These are phyloP conservation scores for Solanum sitiens DNA, from an alignment of 257 asterid genomes.

Conservation along the genomic window DNA sequence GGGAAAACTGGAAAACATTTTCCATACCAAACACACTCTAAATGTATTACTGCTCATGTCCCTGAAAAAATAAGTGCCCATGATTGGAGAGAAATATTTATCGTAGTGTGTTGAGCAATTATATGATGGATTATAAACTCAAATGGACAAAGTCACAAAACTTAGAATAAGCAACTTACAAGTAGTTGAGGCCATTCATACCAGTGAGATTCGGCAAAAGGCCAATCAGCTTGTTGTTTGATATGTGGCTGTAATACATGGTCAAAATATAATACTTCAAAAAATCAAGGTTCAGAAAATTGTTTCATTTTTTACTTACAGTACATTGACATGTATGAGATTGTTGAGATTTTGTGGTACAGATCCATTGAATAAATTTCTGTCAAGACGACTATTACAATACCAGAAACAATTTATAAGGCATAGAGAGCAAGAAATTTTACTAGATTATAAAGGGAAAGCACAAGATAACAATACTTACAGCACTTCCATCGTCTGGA, in stretches of 20 bases:
- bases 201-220: constrained; percentile 62
- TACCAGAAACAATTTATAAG: neutral
- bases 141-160: neutral
- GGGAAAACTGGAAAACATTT: too few species aligned
- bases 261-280: neutral
- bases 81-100: neutral
- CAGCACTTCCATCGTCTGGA: constrained; percentile 50
- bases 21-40: too few species aligned
- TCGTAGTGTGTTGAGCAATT: neutral
- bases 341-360: constrained; percentile 56
- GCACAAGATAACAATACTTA: constrained; percentile 39
- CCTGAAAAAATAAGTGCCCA: constrained; percentile 28
- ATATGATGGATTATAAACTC: neutral
- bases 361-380: constrained; percentile 41
- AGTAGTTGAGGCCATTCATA: constrained; percentile 41
- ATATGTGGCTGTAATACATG: constrained; percentile 41
- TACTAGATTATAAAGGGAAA: neutral
- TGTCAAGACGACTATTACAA: constrained; percentile 62
- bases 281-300: neutral
- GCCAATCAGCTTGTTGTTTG: constrained; percentile 61
- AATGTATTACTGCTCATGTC: constrained; percentile 90
- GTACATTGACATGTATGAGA: constrained; percentile 41
- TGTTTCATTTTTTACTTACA: constrained; percentile 38
- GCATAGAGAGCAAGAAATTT: neutral
- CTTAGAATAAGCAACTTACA: constrained; percentile 35